Conservation (phyloP, 768 basidiomycete species). For the Gloeopeniophorella convolvens region DNA sequence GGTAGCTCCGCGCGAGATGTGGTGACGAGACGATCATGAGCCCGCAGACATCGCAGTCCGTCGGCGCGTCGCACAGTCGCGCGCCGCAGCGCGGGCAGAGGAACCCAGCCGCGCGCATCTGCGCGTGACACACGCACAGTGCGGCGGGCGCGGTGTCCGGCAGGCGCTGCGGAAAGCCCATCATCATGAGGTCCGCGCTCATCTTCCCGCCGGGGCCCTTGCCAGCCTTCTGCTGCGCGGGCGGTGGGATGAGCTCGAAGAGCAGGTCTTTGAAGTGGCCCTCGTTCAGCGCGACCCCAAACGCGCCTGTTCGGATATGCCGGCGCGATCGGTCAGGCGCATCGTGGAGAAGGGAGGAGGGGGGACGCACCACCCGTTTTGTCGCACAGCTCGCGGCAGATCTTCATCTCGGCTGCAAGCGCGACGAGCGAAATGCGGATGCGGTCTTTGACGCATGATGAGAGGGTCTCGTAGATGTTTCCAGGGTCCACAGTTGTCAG, state of each 20-base stretch:
- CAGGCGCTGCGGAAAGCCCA: constrained; percentile 95
- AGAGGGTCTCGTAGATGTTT: constrained; percentile 92
- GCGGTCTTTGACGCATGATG: constrained; percentile 72
- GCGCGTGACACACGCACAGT: constrained; percentile 90
- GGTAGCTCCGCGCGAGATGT: constrained; percentile 92
- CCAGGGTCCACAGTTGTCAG: constrained; percentile 96
- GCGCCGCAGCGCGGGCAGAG: constrained; percentile 90
- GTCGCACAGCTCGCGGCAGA: constrained; percentile 86
- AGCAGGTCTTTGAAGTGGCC: constrained; percentile 94
- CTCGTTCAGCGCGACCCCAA: constrained; percentile 98
- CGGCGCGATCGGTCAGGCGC: background rate
- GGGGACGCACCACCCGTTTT: constrained; percentile 75
- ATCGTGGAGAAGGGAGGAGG: background rate
- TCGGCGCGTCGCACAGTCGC: constrained; percentile 96
- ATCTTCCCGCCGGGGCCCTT: constrained; percentile 38
- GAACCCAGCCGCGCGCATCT: constrained; percentile 89
- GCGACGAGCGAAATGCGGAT: constrained; percentile 92
- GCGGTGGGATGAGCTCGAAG: constrained; percentile 93
- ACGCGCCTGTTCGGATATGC: constrained; percentile 53
- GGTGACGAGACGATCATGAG: constrained; percentile 98
- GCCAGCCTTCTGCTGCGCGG: constrained; percentile 63
- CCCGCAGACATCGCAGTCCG: constrained; percentile 95
- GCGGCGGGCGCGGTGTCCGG: constrained; percentile 78
- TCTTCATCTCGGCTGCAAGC: constrained; percentile 96
- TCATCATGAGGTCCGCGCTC: constrained; percentile 93